Percentiles rank a stretch among this genome's conserved stretches.
Evolutionary conservation across 2,329 filamentous ascomycete species (phyloP).

Genomic region (Cladosporium velox): DNA sequence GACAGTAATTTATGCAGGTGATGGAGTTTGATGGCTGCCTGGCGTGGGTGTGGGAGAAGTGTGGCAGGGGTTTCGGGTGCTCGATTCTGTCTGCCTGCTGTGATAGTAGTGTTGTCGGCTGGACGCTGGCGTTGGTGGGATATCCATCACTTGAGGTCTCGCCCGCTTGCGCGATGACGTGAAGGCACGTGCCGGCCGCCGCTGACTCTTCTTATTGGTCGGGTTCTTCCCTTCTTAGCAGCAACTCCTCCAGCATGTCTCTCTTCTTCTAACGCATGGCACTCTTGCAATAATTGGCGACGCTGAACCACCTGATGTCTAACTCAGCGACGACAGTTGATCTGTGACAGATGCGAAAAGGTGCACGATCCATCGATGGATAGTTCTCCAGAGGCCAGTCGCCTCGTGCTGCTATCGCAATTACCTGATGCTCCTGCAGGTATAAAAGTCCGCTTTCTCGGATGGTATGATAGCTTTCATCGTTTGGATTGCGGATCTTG

Average conservation of each 20-base stretch:
- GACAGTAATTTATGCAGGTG: background rate
- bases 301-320: background rate
- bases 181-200: conserved; percentile 7
- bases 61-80: background rate
- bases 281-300: background rate
- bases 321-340: background rate
- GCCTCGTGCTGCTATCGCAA: conserved; percentile 51
- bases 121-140: conserved; percentile 1
- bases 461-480: conserved; percentile 66
- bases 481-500: conserved; percentile 3
- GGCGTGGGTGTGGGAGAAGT: background rate
- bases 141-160: conserved; percentile 10
- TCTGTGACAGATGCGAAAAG: background rate
- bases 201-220: background rate
- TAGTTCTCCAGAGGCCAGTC: conserved; percentile 56
- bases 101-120: conserved; percentile 6
- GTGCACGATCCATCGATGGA: background rate
- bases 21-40: background rate
- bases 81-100: conserved; percentile 6
- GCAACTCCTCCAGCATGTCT: background rate
- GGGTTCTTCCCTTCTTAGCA: background rate
- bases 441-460: conserved; percentile 90
- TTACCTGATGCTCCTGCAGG: conserved; percentile 45
- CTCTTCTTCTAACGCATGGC: background rate
- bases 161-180: conserved; percentile 2